These are phyloP conservation scores for Dryas drummondii DNA, from an alignment of 306 rosid species.

Conservation along the genomic window DNA sequence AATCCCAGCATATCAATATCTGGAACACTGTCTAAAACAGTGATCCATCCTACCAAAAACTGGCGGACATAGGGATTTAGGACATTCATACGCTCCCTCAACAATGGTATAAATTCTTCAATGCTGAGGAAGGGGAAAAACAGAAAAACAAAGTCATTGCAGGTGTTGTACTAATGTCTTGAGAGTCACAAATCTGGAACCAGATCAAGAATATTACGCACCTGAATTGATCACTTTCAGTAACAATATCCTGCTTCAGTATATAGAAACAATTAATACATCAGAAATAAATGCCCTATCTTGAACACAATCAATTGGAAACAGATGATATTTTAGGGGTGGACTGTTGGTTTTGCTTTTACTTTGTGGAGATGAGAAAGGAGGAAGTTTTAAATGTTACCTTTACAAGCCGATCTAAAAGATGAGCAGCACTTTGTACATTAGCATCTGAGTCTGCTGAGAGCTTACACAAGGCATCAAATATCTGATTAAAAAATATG, in stretches of 20 bases:
- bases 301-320: constrained; percentile 24
- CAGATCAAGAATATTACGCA: constrained; percentile 35
- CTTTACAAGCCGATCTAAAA: constrained; percentile 97
- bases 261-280: constrained; percentile 35
- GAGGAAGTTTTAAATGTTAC: constrained; percentile 33
- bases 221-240: constrained; percentile 99
- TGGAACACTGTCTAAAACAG: constrained; percentile 97
- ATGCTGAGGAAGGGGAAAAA: constrained; percentile 54
- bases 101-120: constrained; percentile 93
- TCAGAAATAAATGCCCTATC: constrained; percentile 9
- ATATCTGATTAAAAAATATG: constrained; percentile 90
- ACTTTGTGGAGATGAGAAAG: constrained; percentile 11
- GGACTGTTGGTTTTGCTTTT: neutral
- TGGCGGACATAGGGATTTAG: constrained; percentile 97
- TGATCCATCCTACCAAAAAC: constrained; percentile 99
- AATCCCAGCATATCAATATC: constrained; percentile 98
- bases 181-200: constrained; percentile 15
- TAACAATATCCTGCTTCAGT: constrained; percentile 92
- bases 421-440: constrained; percentile 99
- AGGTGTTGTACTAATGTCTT: neutral
- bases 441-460: constrained; percentile 94
- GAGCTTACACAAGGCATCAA: constrained; percentile 98
- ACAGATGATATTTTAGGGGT: constrained; percentile 21
- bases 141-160: constrained; percentile 22
- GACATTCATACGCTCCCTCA: constrained; percentile 99